These are phyloP conservation scores for Aspergillus ochraceus DNA, from an alignment of 2,329 filamentous ascomycete genomes.

Conservation along the genomic window DNA sequence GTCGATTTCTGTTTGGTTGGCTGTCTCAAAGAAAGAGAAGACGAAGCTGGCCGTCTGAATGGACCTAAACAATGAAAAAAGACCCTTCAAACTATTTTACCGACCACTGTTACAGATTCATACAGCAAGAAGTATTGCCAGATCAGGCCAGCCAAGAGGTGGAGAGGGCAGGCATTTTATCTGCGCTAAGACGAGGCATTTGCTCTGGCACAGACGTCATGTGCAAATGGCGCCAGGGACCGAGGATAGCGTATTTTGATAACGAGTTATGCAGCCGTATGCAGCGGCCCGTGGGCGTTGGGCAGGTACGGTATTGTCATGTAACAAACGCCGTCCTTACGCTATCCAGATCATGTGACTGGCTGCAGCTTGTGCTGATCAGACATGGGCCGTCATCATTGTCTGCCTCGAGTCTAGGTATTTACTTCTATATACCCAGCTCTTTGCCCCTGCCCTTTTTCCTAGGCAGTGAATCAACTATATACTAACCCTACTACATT, in stretches of 20 bases:
- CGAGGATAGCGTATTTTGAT: slow-evolving; percentile 7
- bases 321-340: not conserved
- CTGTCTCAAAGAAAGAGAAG: not conserved
- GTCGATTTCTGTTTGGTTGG: slow-evolving; percentile 4
- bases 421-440: slow-evolving; percentile 6
- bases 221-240: slow-evolving; percentile 2
- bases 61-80: slow-evolving; percentile 2
- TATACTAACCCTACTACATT: slow-evolving; percentile 1
- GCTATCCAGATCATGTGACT: slow-evolving; percentile 15
- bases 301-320: not conserved
- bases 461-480: slow-evolving; percentile 3
- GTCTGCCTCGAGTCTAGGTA: slow-evolving; percentile 5
- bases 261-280: not conserved
- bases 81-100: slow-evolving; percentile 1
- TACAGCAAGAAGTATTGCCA: slow-evolving; percentile 3
- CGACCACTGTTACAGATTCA: not conserved
- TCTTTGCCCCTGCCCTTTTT: slow-evolving; percentile 4
- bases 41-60: not conserved
- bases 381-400: slow-evolving; percentile 5
- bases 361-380: slow-evolving; percentile 9
- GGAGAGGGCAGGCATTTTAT: slow-evolving; percentile 15
- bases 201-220: slow-evolving; percentile 12
- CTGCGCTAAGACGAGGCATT: not conserved
- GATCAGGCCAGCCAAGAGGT: slow-evolving; percentile 17
- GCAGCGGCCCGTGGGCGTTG: not conserved